A percentile compares a stretch with the other conserved stretches of the same genome.
These are phyloP conservation scores for Ophiostoma triangulosporum DNA, from an alignment of 2,329 filamentous ascomycete species.

Conservation along the genomic window DNA sequence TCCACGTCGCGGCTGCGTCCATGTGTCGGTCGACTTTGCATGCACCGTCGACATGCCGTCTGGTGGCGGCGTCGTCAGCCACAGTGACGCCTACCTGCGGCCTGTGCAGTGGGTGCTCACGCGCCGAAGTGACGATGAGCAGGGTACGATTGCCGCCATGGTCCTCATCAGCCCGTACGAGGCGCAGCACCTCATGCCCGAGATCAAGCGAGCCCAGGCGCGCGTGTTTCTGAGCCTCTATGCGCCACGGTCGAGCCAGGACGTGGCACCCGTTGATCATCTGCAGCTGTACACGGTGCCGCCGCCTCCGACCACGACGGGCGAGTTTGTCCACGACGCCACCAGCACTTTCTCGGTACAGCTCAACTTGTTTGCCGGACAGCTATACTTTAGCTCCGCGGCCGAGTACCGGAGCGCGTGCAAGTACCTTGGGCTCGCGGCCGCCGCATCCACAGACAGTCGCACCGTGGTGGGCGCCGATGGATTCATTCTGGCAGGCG, in stretches of 20 bases:
- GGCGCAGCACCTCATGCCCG: not conserved
- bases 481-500: not conserved
- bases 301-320: not conserved
- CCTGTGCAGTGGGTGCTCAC: not conserved
- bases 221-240: not conserved
- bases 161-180: slow-evolving; percentile 1
- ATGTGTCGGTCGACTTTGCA: slow-evolving; percentile 38
- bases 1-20: slow-evolving; percentile 21
- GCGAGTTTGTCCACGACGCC: not conserved
- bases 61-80: not conserved
- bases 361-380: not conserved
- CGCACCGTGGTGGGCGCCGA: not conserved
- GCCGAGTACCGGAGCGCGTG: not conserved
- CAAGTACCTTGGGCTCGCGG: not conserved
- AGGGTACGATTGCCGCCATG: not conserved
- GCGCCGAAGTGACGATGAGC: not conserved
- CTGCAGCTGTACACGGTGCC: not conserved
- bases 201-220: not conserved
- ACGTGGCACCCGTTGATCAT: not conserved
- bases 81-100: not conserved
- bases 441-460: not conserved
- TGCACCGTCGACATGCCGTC: slow-evolving; percentile 24
- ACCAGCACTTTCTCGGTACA: not conserved
- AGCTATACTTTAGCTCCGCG: not conserved
- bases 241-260: not conserved